Base-by-base conservation (phyloP, 768 basidiomycete genomes). In the Lyophyllum decastes region DNA sequence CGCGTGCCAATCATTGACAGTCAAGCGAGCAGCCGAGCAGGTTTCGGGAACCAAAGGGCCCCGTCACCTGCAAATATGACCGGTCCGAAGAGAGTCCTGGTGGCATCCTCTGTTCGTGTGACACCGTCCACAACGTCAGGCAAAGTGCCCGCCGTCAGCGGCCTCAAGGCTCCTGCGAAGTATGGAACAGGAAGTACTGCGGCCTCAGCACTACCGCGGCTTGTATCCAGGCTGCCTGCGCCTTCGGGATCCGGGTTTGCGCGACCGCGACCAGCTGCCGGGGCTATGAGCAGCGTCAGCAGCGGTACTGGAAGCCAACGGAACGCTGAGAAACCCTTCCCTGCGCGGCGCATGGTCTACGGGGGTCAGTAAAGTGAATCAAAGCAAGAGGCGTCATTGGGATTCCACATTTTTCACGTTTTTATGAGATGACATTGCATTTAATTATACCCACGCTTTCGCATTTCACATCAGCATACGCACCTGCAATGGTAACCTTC, bases 1-100 rank as follows among this genome's bases (percentile, higher is more conserved):
- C 72, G 80, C 26, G 68, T 79, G 53, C 67, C 69, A 9, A 62
- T 71, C 35, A 44, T 56, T 45, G 62, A 65, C 14, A 51, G 35
- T 30, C 57, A 61, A 19, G 30, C 53, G 33, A 58, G 21, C 17
- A 55, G 26, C 19, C 48, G 40, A 40, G 49, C 53, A 14, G 55
- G 19, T 12, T 26, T 35, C 33, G 26, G 45, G n/a, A 59, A 50
- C 2, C 52, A 52, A n/a, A 58, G 47, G 27, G n/a, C 16, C 11
- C 19, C 49, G 14, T 44, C 63, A 33, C 54, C 43, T n/a, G 45
- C 27, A 26, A 55, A 43, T 22, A 30, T 22, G 19, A 57, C 4
- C 33, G 63, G 63, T 21, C 63, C 65, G 41, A 66, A 59, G 44
- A 50, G 63, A 51, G 27, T 64, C 19, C 22, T 64, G 9, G 33